Evolutionary conservation across 1,284 basidiomycete species (phyloP), one percentile per base, ranked within the genome.

Genomic region (Puccinia polysora): DNA sequence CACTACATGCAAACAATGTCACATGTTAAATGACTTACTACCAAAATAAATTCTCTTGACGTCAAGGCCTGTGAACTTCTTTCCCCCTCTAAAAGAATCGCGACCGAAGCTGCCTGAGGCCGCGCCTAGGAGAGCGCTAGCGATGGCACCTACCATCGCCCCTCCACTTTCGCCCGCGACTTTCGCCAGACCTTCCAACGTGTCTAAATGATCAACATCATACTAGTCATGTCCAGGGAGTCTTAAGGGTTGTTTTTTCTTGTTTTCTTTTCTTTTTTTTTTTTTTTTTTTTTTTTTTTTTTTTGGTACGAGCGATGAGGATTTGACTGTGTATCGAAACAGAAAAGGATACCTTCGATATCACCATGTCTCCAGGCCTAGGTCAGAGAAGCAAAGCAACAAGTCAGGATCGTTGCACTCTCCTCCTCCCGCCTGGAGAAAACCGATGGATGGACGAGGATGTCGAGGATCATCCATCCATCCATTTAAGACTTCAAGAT

Each of bases 1-100:
- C n/a, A n/a, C n/a, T n/a, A n/a, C n/a, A n/a, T n/a, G n/a, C n/a
- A n/a, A n/a, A n/a, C n/a, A n/a, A n/a, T n/a, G n/a, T n/a, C n/a
- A n/a, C n/a, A n/a, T 68, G 65, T 77, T 75, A 23, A 76, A 72
- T 18, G 77, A 74, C 76, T 76, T 77, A 62, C 78, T 79, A 47
- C 77, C 78, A 53, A 79, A 78, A 73, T 79, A 79, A 73, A 76
- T 76, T 30, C 77, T 74, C 74, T 79, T 79, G 74, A 79, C 76
- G 71, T 78, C 78, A 25, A 79, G 74, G 18, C 77, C 76, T 20
- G 76, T 70, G 47, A 78, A 79, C 74, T 79, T 79, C 75, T 72
- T 74, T 28, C 76, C 73, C 25, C 74, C 56, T 6, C 69, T 65
- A 15, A n/a, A n/a, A n/a, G 73, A 73, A 28, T 43, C 55, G 32